Conservation (phyloP, 2,329 filamentous ascomycete species). For the Setomelanomma holmii region DNA sequence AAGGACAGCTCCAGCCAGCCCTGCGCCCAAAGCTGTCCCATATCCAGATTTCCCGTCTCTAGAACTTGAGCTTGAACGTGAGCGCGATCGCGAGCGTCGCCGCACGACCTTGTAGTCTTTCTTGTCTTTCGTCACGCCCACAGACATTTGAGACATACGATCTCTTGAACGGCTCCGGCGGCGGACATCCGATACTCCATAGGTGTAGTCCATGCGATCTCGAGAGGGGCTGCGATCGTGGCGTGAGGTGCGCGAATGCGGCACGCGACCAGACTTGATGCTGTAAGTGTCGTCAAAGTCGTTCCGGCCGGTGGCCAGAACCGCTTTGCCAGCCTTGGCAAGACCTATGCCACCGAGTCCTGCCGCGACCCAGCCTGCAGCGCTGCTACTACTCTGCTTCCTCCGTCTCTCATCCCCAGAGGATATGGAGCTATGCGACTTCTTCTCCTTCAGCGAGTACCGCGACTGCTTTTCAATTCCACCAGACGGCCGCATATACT, state of each 20-base stretch:
- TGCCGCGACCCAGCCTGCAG: slow-evolving; percentile 60
- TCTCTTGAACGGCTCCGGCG: slow-evolving; percentile 49
- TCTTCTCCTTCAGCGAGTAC: slow-evolving; percentile 51
- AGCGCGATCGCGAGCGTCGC: slow-evolving; percentile 41
- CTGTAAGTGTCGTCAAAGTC: slow-evolving; percentile 69
- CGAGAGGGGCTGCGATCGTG: slow-evolving; percentile 48
- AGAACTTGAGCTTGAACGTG: slow-evolving; percentile 52
- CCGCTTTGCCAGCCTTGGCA: slow-evolving; percentile 59
- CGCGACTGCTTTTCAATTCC: slow-evolving; percentile 66
- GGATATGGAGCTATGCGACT: slow-evolving; percentile 38
- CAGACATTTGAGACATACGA: slow-evolving; percentile 41
- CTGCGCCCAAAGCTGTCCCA: slow-evolving; percentile 49
- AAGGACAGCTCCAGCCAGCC: slow-evolving; percentile 50
- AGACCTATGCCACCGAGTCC: slow-evolving; percentile 63
- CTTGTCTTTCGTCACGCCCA: slow-evolving; percentile 42
- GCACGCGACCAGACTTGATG: slow-evolving; percentile 59
- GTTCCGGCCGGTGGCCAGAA: slow-evolving; percentile 58
- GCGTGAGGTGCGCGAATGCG: slow-evolving; percentile 37
- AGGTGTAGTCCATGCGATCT: slow-evolving; percentile 54
- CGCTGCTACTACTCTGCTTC: slow-evolving; percentile 53
- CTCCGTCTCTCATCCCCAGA: slow-evolving; percentile 47
- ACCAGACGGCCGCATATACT: slow-evolving; percentile 52
- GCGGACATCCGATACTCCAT: slow-evolving; percentile 50
- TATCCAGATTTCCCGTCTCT: slow-evolving; percentile 44
- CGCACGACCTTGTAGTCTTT: slow-evolving; percentile 46